phyloP scores from a whole-genome alignment of 306 rosid genomes.

The Dryas alaskensis region DNA sequence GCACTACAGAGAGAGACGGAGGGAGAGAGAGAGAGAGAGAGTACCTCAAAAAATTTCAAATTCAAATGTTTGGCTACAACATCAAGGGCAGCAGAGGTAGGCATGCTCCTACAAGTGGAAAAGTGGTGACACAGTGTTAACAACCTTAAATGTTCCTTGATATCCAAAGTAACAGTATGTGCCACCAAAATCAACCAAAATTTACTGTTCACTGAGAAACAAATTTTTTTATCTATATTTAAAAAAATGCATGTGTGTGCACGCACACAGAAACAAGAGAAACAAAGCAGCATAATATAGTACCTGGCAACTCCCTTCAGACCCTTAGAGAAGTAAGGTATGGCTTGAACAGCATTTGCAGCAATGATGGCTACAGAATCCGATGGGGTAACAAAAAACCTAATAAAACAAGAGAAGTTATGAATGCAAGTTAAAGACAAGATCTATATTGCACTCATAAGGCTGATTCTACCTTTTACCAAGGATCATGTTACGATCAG shows the following conservation, averaged over 20 bases:
- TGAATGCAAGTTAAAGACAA: constrained; percentile 4
- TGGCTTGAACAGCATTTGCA: constrained; percentile 96
- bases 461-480: constrained; percentile 74
- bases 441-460: constrained; percentile 12
- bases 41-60: constrained; percentile 93
- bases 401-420: constrained; percentile 30
- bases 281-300: neutral
- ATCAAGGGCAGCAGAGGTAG: constrained; percentile 99
- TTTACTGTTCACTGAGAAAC: neutral
- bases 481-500: constrained; percentile 98
- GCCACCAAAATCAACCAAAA: neutral
- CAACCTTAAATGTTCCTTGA: neutral
- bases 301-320: constrained; percentile 99
- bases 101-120: constrained; percentile 85
- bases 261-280: neutral
- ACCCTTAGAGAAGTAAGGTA: constrained; percentile 92
- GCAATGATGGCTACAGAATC: constrained; percentile 99
- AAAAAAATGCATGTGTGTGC: neutral
- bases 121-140: neutral
- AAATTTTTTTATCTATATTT: no score
- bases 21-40: constrained; percentile 8
- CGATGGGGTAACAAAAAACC: constrained; percentile 98
- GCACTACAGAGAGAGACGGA: neutral
- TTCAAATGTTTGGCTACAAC: constrained; percentile 91
- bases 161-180: no score